Evolutionary conservation across 306 rosid species (phyloP), one percentile per base, ranked within the genome.

Genomic region (Mucuna pruriens): DNA sequence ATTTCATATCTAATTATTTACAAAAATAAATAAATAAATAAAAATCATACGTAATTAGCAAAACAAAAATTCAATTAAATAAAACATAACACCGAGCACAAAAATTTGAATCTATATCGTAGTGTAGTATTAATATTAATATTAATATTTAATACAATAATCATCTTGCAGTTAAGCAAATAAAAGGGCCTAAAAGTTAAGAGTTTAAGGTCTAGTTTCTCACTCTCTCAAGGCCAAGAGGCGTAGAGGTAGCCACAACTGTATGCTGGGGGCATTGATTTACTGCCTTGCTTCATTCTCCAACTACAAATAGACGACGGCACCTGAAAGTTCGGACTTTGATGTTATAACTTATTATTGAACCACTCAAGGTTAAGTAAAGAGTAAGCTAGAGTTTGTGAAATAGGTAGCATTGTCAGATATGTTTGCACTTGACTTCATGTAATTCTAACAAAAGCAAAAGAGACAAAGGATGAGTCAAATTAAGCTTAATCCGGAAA

Each of bases 241-340:
- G 42, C 1, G 76, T 33, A 10, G 75, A 69, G 39, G 63, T n/a
- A n/a, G n/a, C n/a, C n/a, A n/a, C n/a, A n/a, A n/a, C n/a, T n/a
- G n/a, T n/a, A n/a, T n/a, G n/a, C n/a, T n/a, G n/a, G 31, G 79
- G 74, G 19, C 75, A 20, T 75, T 65, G 40, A 40, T 74, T 75
- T 7, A 39, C 76, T 52, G 79, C 72, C 55, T 72, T 84, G 75
- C 80, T 84, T 7, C 84, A 60, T 73, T 78, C 88, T 48, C 82
- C 91, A 44, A 66, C 75, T 38, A 76, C 75, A 33, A 63, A 78
- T 77, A 19, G 52, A 57, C 71, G 74, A 40, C 77, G 25, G 4
- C 70, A 71, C 85, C 90, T 87, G 88, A 71, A 82, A 78, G n/a
- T 83, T 87, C 42, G 22, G 26, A 12, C 71, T 16, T 46, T 33